Base-by-base conservation (phyloP, 2,329 filamentous ascomycete species). In the Fusarium lateritium region DNA sequence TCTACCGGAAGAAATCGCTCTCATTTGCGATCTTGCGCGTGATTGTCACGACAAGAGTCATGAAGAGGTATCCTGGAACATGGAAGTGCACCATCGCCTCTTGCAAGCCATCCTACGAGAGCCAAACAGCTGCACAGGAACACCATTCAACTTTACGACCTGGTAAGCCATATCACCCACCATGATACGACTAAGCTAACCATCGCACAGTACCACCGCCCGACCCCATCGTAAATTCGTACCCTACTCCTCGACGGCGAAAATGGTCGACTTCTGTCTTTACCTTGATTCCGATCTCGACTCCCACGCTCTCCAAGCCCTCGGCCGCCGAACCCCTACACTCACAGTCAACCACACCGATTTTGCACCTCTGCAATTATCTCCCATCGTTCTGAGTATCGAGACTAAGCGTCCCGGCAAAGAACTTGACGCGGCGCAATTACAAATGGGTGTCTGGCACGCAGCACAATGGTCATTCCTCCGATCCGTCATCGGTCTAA, bases 381-480 rank as follows among this genome's bases (percentile, higher is more conserved):
- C 56, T 2, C 65, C 61, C 21, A 57, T 69, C n/a, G 46, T 66
- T 40, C 22, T 69, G 0, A 69, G 61, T 9, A 66, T 69, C 2
- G 65, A 66, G 65, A 69, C 65, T 54, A 69, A 69, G 65, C 56
- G 51, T 26, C 61, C 50, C 1, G 52, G 47, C 7, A 56, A 65
- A 36, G 49, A 62, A 31, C 56, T 55, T 22, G 66, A 65, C 7
- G 61, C 51, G 14, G 65, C 61, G 0, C 50, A 69, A 7, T 39
- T 69, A 6, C 66, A 69, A 11, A 69, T 69, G 45, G 65, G 66
- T 2, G 61, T 69, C 1, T 69, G 65, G 65, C 65, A 69, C 15
- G 52, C 65, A 0, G 65, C 65, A 11, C 66, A 69, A 33, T 69
- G 66, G 66, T 8, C 56, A 15, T 65, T 69, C 5, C 52, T 69